Base-by-base conservation (phyloP, 2,329 filamentous ascomycete species). In the Cytospora paraplurivora region DNA sequence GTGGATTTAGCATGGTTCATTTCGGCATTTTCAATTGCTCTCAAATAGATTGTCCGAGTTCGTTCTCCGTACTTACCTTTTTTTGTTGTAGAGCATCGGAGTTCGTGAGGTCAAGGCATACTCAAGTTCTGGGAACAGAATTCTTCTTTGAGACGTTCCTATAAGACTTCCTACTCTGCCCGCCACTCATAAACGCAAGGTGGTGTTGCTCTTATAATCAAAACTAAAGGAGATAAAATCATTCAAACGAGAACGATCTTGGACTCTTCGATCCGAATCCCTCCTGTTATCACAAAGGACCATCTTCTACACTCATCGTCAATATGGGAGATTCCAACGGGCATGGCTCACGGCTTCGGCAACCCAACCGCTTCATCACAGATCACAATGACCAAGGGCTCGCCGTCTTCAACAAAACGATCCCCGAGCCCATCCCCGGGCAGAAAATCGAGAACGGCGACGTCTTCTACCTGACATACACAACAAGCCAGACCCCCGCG, bases 401-500 rank as follows among this genome's bases (percentile, higher is more conserved):
- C 41, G 74, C 77, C 33, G 68, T 77, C 55, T 76, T 78, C 68
- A 73, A 72, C 35, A 63, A 55, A 27, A 62, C 67, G 17, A 63
- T 76, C 37, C 64, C 73, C 1, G 63, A 72, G 2, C 59, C 66
- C 15, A 60, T 68, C 17, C 67, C 72, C 11, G 62, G 55, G 13
- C 50, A 67, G 34, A 55, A 52, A 19, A 65, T 68, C 51, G 57
- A 65, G 66, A 77, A 80, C 66, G 77, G 78, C 47, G 77, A 81
- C 38, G 52, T 19, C 15, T 65, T 65, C 61, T 63, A 63, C 56
- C 61, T 65, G 12, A 56, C 56, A 63, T 85, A 84, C 71, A 78
- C 79, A 8, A 80, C 83, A 5, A 76, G 78, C 54, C 71, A 75
- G 54, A 79, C 77, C 59, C 82, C 83, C 0, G 76, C 80, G 35